Base-by-base conservation (phyloP, 257 asterid genomes). In the Nicotiana tomentosiformis region DNA sequence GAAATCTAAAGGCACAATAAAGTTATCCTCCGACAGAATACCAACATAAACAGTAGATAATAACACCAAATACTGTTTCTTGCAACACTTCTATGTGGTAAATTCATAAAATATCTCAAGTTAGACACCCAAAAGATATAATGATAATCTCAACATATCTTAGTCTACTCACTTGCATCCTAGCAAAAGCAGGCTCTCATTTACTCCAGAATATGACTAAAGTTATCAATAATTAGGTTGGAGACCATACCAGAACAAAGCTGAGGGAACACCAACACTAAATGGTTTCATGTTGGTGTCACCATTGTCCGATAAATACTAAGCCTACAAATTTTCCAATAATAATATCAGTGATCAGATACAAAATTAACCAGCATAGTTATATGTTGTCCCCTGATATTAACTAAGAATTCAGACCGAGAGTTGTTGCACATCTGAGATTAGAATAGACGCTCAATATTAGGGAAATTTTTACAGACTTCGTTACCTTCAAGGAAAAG, bases 271-370 rank as follows among this genome's bases (percentile, higher is more conserved):
- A 49, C 84, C 66, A 81, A 81, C 84, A 66, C 77, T 81, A 61
- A 29, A 81, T 66, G 65, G 77, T 81, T 81, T 30, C 83, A 81
- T 69, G 72, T 37, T 69, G 84, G 84, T 69, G 80, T 82, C 70
- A 68, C 84, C 20, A 51, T 29, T 39, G 51, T 67, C 77, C 60
- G 17, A 67, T 66, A 82, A 39, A 33, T 10, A 81, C 84, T 66
- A 81, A 66, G 35, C 72, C 78, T 81, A 81, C 66, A 81, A 81
- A 65, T 65, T 53, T 51, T 72, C 60, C 80, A 68, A 76, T 76
- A 57, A 82, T 69, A 72, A 67, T 26, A 82, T 67, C 55, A 82
- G 64, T 30, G 53, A 81, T 79, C 76, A 79, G 46, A 58, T 58
- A 79, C 39, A 26, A 62, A 61, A 79, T 65, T 79, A 79, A 39